phyloP scores from a whole-genome alignment of 2,329 filamentous ascomycete species.

The Fusarium sp. region DNA sequence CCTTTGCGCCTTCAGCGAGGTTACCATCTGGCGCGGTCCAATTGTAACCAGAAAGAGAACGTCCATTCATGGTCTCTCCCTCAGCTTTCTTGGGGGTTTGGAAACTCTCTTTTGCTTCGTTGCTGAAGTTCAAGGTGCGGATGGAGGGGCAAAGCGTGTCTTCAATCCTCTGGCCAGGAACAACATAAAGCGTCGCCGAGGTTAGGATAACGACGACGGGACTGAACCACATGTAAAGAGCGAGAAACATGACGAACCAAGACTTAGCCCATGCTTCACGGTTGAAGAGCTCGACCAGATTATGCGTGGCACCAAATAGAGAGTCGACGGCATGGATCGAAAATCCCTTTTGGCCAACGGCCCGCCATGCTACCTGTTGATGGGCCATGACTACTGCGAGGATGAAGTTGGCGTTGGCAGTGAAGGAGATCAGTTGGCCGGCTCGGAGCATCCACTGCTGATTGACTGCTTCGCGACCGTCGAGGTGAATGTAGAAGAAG shows the following conservation, averaged over 20 bases:
- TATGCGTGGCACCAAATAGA: constrained; percentile 32
- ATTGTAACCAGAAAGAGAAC: constrained; percentile 36
- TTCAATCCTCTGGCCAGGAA: constrained; percentile 1
- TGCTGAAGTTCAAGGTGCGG: constrained; percentile 41
- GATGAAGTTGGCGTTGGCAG: constrained; percentile 30
- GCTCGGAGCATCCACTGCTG: constrained; percentile 34
- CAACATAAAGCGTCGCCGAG: constrained; percentile 33
- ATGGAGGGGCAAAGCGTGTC: constrained; percentile 27
- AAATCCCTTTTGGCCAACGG: constrained; percentile 12
- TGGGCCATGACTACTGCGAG: constrained; percentile 29
- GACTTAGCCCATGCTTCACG: constrained; percentile 40
- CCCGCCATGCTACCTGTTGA: constrained; percentile 32
- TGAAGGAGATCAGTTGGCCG: constrained; percentile 27
- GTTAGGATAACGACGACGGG: constrained; percentile 40
- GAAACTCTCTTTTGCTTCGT: constrained; percentile 32
- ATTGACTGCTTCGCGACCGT: constrained; percentile 16
- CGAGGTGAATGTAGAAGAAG: constrained; percentile 18
- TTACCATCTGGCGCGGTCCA: constrained; percentile 14
- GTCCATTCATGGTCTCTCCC: constrained; percentile 18
- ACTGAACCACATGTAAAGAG: constrained; percentile 40
- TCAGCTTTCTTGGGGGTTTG: constrained; percentile 3
- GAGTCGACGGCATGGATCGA: constrained; percentile 36
- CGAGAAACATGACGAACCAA: constrained; percentile 41
- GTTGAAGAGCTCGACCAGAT: constrained; percentile 32
- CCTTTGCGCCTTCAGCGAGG: neutral